Base-by-base conservation (phyloP, 2,329 filamentous ascomycete species). In the Exserohilum turcica region DNA sequence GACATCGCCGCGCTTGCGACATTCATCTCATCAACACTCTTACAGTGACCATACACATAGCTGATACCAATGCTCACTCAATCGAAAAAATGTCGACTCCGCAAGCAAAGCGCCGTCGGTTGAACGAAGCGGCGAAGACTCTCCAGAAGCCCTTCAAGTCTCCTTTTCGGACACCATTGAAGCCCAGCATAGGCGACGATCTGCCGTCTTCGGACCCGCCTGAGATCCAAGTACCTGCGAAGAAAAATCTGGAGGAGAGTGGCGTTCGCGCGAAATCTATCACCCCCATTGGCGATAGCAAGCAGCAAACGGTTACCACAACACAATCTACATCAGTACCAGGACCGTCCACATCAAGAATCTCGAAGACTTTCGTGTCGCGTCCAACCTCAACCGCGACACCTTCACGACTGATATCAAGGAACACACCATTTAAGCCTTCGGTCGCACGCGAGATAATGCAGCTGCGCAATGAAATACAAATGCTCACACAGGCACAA, bases 111-210 rank as follows among this genome's bases (percentile, higher is more conserved):
- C 83, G 86, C 43, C 85, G 87, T 55, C 84, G 85, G 59, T 76
- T 88, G 57, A 80, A 86, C 52, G 76, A 81, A 38, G 80, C 83
- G 33, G 75, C 80, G 18, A 79, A 78, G n/a, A 82, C 82, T 6
- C 81, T 90, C 42, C 81, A 82, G 57, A 88, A 86, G 67, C 88
- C 88, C 0, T 91, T 91, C 76, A 86, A 87, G 60, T 90, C 88
- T 39, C 88, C 87, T 12, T 81, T 88, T 56, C 83, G 81, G 60
- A 80, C 77, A 32, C 76, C 78, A 19, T 54, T 70, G 45, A 71
- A 67, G 48, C 62, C 63, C 13, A 55, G 32, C 29, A 53, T 61
- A 33, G 57, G 61, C 39, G 64, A 64, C 29, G 61, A 66, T 31
- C 60, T 62, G 12, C 64, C 59, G 8, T 68, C 64, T 32, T 67